Evolutionary conservation across 129 eudicot species (phyloP), one percentile per base, ranked within the genome.

Genomic region (Silybum marianum): DNA sequence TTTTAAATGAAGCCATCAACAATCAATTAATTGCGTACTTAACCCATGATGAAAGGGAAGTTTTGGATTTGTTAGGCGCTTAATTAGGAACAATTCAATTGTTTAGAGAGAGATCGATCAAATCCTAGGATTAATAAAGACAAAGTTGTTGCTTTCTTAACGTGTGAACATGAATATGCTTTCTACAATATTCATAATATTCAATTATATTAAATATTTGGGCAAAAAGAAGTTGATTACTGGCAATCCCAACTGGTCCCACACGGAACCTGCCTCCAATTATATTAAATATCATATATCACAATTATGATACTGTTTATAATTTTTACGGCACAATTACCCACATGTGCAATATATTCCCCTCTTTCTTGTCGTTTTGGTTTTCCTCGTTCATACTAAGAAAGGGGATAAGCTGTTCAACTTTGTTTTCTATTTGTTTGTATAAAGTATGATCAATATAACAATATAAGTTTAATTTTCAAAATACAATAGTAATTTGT

Each of bases 141-240:
- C 78, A 69, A 76, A 38, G 21, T 2, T 39, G 71, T 76, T 69
- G 86, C 73, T 54, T 54, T 76, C 73, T 54, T 34, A 54, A 18
- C 5, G 82, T 82, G 86, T 76, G 78, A 82, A 82, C 82, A 70
- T 19, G 76, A 36, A 82, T 76, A 82, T 82, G 78, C 86, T 82
- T 74, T 69, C 26, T 70, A 76, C 65, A 21, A 9, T 67, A n/a
- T 10, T 38, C 68, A n/a, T 68, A 14, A 34, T 58, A 40, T 75
- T 25, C 8, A 48, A 11, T 42, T 48, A 46, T 19, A 4, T 51
- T 10, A 26, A 26, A 26, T 16, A 13, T 39, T n/a, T n/a, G n/a
- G n/a, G n/a, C n/a, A n/a, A n/a, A n/a, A n/a, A n/a, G n/a, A n/a
- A n/a, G n/a, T n/a, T n/a, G n/a, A n/a, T n/a, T n/a, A n/a, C n/a